A percentile compares a stretch with the other conserved stretches of the same genome.
Evolutionary conservation across 164 flowering plant genomes (phyloP).

Genomic region (Magnolia kwangsiensis): DNA sequence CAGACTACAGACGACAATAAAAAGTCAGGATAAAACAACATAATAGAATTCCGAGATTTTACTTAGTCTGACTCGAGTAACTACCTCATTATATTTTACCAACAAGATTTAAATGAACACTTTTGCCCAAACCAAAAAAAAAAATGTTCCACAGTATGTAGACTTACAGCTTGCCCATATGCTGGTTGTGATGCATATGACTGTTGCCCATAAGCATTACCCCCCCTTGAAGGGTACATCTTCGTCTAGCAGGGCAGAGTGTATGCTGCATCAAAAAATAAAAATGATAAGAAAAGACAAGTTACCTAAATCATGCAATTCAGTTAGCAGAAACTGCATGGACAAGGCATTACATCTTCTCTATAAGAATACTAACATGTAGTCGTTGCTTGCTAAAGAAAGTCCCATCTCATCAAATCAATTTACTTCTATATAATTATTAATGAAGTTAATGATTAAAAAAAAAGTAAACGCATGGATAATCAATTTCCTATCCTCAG

Average conservation of each 20-base stretch:
- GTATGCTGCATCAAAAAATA: not conserved
- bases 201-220: constrained; percentile 64
- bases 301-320: no score
- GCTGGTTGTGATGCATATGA: constrained; percentile 62
- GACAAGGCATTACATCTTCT: no score
- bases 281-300: not conserved
- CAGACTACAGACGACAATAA: constrained; percentile 36
- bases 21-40: not conserved
- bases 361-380: no score
- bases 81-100: not conserved
- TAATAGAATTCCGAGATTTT: not conserved
- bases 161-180: constrained; percentile 64
- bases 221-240: constrained; percentile 55
- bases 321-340: not conserved
- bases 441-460: no score
- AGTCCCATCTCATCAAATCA: not conserved
- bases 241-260: not conserved
- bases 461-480: no score
- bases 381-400: no score
- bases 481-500: no score
- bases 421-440: not conserved
- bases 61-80: not conserved
- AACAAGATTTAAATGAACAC: not conserved
- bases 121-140: no score
- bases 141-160: not conserved